These are phyloP conservation scores for Hymenoscyphus infarciens DNA, from an alignment of 2,329 filamentous ascomycete genomes.

Conservation along the genomic window DNA sequence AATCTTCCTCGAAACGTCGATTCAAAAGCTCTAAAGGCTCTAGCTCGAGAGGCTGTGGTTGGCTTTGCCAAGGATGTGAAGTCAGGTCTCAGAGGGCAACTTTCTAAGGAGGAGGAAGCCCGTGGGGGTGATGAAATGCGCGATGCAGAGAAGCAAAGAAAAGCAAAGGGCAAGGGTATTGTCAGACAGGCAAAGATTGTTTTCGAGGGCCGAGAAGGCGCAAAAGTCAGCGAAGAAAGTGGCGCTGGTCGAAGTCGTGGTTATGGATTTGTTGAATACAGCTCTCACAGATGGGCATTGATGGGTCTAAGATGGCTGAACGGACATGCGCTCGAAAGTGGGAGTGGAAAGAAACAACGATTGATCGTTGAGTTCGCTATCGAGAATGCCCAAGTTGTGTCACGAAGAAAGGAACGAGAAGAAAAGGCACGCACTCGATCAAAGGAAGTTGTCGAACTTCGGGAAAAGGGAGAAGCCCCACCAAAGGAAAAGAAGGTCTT, in stretches of 20 bases:
- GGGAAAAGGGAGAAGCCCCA: constrained; percentile 32
- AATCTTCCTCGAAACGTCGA: constrained; percentile 83
- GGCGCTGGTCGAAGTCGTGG: constrained; percentile 83
- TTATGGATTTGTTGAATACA: constrained; percentile 97
- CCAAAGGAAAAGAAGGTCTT: constrained; percentile 36
- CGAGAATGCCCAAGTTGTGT: constrained; percentile 95
- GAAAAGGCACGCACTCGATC: constrained; percentile 46
- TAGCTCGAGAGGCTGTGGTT: constrained; percentile 89
- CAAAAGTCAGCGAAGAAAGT: constrained; percentile 73
- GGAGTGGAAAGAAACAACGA: constrained; percentile 75
- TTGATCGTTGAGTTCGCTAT: constrained; percentile 97
- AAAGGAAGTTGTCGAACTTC: constrained; percentile 35
- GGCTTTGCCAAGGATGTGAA: constrained; percentile 92
- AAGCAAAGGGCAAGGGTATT: constrained; percentile 77
- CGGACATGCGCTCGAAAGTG: constrained; percentile 60
- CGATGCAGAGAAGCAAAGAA: constrained; percentile 75
- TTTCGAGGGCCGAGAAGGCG: constrained; percentile 82
- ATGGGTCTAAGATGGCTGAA: constrained; percentile 96
- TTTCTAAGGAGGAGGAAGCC: constrained; percentile 85
- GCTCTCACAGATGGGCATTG: constrained; percentile 85
- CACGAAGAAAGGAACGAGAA: constrained; percentile 66
- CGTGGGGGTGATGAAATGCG: constrained; percentile 78
- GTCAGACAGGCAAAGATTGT: constrained; percentile 93
- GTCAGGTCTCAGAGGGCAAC: constrained; percentile 65
- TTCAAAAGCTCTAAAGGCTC: constrained; percentile 84